phyloP scores from a whole-genome alignment of 768 basidiomycete genomes.

The Trametes coccinea region DNA sequence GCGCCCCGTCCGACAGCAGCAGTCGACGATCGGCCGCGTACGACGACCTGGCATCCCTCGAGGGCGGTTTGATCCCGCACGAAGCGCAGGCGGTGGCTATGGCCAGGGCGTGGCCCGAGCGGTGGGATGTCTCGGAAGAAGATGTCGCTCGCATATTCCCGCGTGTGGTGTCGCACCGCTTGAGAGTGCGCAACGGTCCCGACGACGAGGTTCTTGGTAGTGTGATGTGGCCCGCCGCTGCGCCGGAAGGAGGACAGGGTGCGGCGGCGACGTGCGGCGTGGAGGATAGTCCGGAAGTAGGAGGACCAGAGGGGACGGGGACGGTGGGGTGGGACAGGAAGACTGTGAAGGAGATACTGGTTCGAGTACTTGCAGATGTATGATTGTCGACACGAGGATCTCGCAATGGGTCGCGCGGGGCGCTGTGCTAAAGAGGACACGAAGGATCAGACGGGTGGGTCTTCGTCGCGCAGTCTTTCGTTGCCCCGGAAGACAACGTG shows the following conservation, averaged over 20 bases:
- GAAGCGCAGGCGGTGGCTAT: constrained; percentile 18
- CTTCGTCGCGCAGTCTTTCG: constrained; percentile 35
- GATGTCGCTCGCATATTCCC: constrained; percentile 76
- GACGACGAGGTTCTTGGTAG: constrained; percentile 70
- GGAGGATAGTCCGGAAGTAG: constrained; percentile 1
- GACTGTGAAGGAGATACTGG: constrained; percentile 68
- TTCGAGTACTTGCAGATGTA: constrained; percentile 56
- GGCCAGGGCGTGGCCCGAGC: constrained; percentile 27
- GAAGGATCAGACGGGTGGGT: background rate
- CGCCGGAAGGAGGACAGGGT: constrained; percentile 12
- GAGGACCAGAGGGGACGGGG: constrained; percentile 1
- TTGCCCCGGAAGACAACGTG: constrained; percentile 71
- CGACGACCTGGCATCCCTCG: background rate
- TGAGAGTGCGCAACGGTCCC: constrained; percentile 69
- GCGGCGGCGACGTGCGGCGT: constrained; percentile 11
- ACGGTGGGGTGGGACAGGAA: constrained; percentile 39
- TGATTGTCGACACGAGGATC: constrained; percentile 19
- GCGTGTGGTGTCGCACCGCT: constrained; percentile 70
- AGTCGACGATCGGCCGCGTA: background rate
- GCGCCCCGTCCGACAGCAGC: background rate
- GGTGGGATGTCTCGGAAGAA: constrained; percentile 64
- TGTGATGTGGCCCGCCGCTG: constrained; percentile 55
- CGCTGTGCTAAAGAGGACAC: too few relatives aligned
- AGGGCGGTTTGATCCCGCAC: background rate
- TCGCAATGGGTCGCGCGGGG: too few relatives aligned